Evolutionary conservation across 2,329 filamentous ascomycete species (phyloP).

Genomic region (Xylaria sp.): DNA sequence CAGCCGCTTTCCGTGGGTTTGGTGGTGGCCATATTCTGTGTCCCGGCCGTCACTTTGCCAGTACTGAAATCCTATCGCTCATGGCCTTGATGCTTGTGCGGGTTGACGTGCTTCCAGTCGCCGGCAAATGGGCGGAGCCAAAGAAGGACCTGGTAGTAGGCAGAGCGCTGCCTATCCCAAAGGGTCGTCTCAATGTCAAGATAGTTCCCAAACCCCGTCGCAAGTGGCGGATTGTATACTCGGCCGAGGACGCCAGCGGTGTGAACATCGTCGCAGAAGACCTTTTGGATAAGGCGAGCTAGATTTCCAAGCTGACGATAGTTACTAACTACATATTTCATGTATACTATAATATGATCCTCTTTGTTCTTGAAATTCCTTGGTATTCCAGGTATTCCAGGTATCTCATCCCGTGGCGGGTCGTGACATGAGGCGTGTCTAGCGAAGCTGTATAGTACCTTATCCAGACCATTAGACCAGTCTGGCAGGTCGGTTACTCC

Average conservation of each 20-base stretch:
- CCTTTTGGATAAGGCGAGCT: background rate
- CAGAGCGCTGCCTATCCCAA: slow-evolving; percentile 22
- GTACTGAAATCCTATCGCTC: slow-evolving; percentile 25
- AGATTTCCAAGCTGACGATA: too few species aligned
- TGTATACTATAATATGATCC: too few species aligned
- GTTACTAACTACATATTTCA: too few species aligned
- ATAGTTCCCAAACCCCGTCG: slow-evolving; percentile 14
- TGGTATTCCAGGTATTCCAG: too few species aligned
- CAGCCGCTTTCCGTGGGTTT: slow-evolving; percentile 28
- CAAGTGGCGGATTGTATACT: slow-evolving; percentile 27
- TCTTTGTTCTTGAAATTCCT: too few species aligned
- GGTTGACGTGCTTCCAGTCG: slow-evolving; percentile 20
- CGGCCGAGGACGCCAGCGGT: slow-evolving; percentile 12
- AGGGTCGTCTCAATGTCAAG: slow-evolving; percentile 11
- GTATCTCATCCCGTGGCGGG: too few species aligned
- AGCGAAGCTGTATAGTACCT: too few species aligned
- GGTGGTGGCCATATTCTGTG: slow-evolving; percentile 32
- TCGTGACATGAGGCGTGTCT: too few species aligned
- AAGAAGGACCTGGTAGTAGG: background rate
- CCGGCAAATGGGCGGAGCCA: slow-evolving; percentile 17
- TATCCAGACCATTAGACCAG: too few species aligned
- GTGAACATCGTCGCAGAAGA: slow-evolving; percentile 26
- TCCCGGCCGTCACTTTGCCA: slow-evolving; percentile 32
- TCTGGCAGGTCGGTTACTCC: too few species aligned
- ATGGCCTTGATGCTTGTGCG: slow-evolving; percentile 25